These are phyloP conservation scores for Yamadazyma trypodendri DNA, from an alignment of 1,139 yeast genomes.

Conservation along the genomic window DNA sequence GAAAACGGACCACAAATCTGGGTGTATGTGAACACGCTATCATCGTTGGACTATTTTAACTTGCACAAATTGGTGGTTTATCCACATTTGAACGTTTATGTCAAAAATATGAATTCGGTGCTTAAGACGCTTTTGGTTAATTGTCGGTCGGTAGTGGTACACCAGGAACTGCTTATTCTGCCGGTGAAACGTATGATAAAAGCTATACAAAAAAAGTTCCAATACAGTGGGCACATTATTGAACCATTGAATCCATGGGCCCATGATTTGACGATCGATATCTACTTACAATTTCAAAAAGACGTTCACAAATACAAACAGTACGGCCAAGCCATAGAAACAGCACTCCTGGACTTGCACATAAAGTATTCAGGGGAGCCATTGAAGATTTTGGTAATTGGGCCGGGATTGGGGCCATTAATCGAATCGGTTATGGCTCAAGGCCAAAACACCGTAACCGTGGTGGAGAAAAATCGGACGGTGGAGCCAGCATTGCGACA, in stretches of 20 bases:
- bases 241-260: slow-evolving; percentile 72
- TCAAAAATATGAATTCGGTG: slow-evolving; percentile 4
- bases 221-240: slow-evolving; percentile 13
- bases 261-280: slow-evolving; percentile 52
- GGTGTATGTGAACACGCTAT: slow-evolving; percentile 1
- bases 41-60: background rate
- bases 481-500: slow-evolving; percentile 40
- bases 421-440: slow-evolving; percentile 37
- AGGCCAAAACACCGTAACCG: slow-evolving; percentile 10
- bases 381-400: slow-evolving; percentile 56
- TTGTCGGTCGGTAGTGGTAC: slow-evolving; percentile 5
- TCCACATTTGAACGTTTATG: slow-evolving; percentile 5
- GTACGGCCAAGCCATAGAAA: slow-evolving; percentile 64
- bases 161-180: background rate
- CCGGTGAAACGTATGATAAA: background rate
- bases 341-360: slow-evolving; percentile 45
- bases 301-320: slow-evolving; percentile 66
- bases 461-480: slow-evolving; percentile 67
- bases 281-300: slow-evolving; percentile 68
- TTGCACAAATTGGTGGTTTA: slow-evolving; percentile 4
- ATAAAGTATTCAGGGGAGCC: background rate
- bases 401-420: slow-evolving; percentile 87
- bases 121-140: slow-evolving; percentile 5
- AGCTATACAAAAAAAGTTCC: slow-evolving; percentile 1
- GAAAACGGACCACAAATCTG: background rate